Evolutionary conservation across 306 rosid genomes (phyloP), one percentile per base, ranked within the genome.

Genomic region (Vigna reflexopilosa): DNA sequence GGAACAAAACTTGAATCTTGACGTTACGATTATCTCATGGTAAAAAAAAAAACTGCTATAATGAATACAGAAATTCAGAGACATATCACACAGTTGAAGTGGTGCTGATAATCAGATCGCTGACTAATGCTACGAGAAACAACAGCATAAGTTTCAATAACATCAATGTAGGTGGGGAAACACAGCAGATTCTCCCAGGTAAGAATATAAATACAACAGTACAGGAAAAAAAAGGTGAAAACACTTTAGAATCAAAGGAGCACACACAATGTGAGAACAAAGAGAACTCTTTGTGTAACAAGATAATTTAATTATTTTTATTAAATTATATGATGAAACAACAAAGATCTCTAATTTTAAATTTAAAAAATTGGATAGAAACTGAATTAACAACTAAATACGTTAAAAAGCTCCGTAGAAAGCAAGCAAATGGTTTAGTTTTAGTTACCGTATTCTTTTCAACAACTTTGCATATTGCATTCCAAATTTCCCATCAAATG

Each of bases 151-250:
- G 47, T 50, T 20, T 11, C 36, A 32, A 64, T 24, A 15, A 51
- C 52, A 57, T 71, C 63, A 50, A 58, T 52, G 14, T 38, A 73
- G 6, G 47, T n/a, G 4, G 45, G 49, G 49, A 11, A 44, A 44
- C 14, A 42, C 34, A 38, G 32, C 2, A 61, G 69, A 32, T 38
- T 40, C 54, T 70, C 63, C 26, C 2, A 54, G 66, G 56, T 54
- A 80, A 67, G 59, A 69, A 75, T 63, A 79, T 42, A n/a, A 61
- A 26, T 49, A 15, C 67, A 51, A 68, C n/a, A 50, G n/a, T 40
- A 51, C 17, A 49, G 11, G 5, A 7, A n/a, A 34, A 48, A 11
- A 13, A 67, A 22, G 32, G 5, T 2, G 51, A 5, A 57, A 40
- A 50, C 24, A 71, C 38, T 61, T 49, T 56, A 78, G 75, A 50